phyloP scores from a whole-genome alignment of 2,329 filamentous ascomycete species.

The Colletotrichum lentis region DNA sequence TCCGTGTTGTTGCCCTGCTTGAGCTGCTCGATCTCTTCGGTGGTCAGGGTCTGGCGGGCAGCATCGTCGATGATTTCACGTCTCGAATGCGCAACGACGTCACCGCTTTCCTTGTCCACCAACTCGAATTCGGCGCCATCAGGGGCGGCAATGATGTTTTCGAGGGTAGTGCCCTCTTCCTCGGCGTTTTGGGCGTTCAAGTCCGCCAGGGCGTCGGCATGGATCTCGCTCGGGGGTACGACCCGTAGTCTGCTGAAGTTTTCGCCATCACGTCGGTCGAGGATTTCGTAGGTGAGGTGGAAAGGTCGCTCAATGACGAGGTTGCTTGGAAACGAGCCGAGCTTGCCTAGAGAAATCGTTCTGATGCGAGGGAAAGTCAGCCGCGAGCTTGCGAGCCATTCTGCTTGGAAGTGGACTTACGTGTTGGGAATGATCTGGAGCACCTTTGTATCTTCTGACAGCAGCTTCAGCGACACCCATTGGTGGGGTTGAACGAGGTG shows the following conservation, averaged over 20 bases:
- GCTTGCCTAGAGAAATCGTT: conserved; percentile 89
- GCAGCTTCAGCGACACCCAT: conserved; percentile 68
- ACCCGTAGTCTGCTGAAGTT: conserved; percentile 76
- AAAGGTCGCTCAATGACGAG: conserved; percentile 90
- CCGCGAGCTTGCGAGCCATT: not conserved
- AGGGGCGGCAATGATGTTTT: conserved; percentile 49
- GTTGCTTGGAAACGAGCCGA: conserved; percentile 88
- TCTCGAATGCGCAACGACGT: conserved; percentile 62
- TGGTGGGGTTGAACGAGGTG: conserved; percentile 63
- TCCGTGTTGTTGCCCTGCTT: conserved; percentile 78
- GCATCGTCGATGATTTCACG: conserved; percentile 67
- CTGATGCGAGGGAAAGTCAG: conserved; percentile 54
- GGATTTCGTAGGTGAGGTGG: conserved; percentile 88
- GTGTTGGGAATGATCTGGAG: conserved; percentile 68
- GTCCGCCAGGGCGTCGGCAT: conserved; percentile 76
- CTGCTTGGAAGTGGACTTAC: conserved; percentile 49
- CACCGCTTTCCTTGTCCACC: conserved; percentile 52
- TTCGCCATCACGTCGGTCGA: conserved; percentile 73
- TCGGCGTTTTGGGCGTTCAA: conserved; percentile 51
- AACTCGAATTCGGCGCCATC: conserved; percentile 55
- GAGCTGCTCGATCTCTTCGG: conserved; percentile 77
- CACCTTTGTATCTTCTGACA: conserved; percentile 65
- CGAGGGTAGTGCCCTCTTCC: conserved; percentile 51
- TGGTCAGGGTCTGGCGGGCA: conserved; percentile 78
- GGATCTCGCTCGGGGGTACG: conserved; percentile 81